A percentile compares a stretch with the other conserved stretches of the same genome.
Conservation (phyloP, 2,329 filamentous ascomycete species). For the Beauveria bassiana region DNA sequence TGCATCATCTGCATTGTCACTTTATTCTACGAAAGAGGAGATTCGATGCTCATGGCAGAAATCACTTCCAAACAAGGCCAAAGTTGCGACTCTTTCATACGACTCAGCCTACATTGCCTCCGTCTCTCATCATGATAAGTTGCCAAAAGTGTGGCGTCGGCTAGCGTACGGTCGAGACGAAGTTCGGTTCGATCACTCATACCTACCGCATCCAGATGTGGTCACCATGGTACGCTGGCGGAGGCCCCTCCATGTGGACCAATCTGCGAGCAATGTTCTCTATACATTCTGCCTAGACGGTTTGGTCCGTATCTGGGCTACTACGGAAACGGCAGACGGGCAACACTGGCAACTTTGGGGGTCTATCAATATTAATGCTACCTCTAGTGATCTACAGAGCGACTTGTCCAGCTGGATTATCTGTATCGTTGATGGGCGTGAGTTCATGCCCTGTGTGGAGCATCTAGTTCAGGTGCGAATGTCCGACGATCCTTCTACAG, state of each 20-base stretch:
- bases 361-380: constrained; percentile 65
- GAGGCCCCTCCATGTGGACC: constrained; percentile 65
- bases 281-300: constrained; percentile 85
- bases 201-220: constrained; percentile 73
- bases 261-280: constrained; percentile 76
- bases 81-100: constrained; percentile 72
- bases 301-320: constrained; percentile 74
- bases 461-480: constrained; percentile 56
- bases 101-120: constrained; percentile 84
- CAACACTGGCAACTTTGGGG: constrained; percentile 74
- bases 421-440: constrained; percentile 74
- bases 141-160: constrained; percentile 90
- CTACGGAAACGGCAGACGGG: constrained; percentile 61
- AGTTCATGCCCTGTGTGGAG: constrained; percentile 73
- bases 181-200: constrained; percentile 81
- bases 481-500: constrained; percentile 48
- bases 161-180: constrained; percentile 76
- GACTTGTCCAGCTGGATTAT: constrained; percentile 32
- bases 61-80: constrained; percentile 62
- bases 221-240: constrained; percentile 87
- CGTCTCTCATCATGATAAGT: constrained; percentile 65
- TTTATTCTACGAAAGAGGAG: constrained; percentile 51
- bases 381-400: constrained; percentile 46
- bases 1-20: constrained; percentile 59
- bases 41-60: constrained; percentile 65